Percentiles rank a stretch among this genome's conserved stretches.
Conservation (phyloP, 805 yeast genomes). For the Wickerhamiella bombiphila region DNA sequence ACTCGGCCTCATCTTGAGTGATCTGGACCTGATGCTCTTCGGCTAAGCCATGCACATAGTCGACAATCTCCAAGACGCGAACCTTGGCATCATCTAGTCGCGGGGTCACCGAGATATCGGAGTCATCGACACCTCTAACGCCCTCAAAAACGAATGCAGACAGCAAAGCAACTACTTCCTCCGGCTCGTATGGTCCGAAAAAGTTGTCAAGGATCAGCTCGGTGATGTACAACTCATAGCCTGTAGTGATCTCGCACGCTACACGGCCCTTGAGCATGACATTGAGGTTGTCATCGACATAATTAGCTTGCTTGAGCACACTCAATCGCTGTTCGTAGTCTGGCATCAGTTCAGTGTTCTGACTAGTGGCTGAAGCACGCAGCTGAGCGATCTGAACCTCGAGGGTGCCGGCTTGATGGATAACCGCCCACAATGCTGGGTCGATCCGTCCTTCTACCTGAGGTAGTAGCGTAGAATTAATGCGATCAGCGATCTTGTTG, state of each 20-base stretch:
- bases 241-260: slow-evolving; percentile 42
- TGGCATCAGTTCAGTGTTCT: slow-evolving; percentile 77
- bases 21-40: slow-evolving; percentile 54
- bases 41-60: slow-evolving; percentile 45
- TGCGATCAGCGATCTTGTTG: not conserved
- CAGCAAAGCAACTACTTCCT: slow-evolving; percentile 87
- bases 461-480: not conserved
- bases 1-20: slow-evolving; percentile 74
- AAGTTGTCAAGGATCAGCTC: slow-evolving; percentile 85
- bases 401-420: not conserved
- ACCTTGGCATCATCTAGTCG: slow-evolving; percentile 48
- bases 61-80: slow-evolving; percentile 57
- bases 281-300: slow-evolving; percentile 60
- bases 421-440: not conserved
- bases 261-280: slow-evolving; percentile 38
- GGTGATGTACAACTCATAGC: slow-evolving; percentile 88
- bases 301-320: slow-evolving; percentile 65
- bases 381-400: slow-evolving; percentile 6
- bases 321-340: slow-evolving; percentile 81
- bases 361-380: slow-evolving; percentile 53
- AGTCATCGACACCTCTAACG: slow-evolving; percentile 46
- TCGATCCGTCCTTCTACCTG: not conserved
- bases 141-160: slow-evolving; percentile 94
- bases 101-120: slow-evolving; percentile 58
- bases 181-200: slow-evolving; percentile 84